A percentile compares a stretch with the other conserved stretches of the same genome.
phyloP scores from a whole-genome alignment of 2,329 filamentous ascomycete species.

The Monilinia polystroma region DNA sequence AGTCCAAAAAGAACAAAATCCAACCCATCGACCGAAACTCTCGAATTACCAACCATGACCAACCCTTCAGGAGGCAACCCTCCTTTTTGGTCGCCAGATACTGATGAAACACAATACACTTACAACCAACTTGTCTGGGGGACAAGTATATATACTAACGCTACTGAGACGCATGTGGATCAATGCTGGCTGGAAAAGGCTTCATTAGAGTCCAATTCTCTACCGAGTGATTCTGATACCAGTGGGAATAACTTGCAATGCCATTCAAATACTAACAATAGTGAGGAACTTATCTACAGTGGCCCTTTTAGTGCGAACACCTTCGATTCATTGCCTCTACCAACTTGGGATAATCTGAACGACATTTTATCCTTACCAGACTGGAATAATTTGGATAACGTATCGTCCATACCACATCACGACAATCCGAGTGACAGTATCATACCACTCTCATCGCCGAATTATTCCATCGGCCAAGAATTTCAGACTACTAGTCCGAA shows the following conservation, averaged over 20 bases:
- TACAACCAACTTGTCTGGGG: background rate
- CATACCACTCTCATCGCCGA: background rate
- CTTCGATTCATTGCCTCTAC: background rate
- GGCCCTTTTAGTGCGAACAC: background rate
- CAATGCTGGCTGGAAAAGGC: background rate
- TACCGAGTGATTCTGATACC: background rate
- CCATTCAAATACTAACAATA: background rate
- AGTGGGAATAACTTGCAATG: background rate
- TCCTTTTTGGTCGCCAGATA: background rate
- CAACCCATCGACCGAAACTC: conserved; percentile 3
- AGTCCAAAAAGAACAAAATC: conserved; percentile 8
- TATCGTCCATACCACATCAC: background rate
- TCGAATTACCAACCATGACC: conserved; percentile 10
- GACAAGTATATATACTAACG: background rate
- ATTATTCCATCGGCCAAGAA: background rate
- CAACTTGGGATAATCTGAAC: background rate
- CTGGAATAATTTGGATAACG: background rate
- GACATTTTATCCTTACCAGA: background rate
- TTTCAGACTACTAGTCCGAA: background rate
- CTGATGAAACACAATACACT: background rate
- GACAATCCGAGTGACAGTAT: background rate
- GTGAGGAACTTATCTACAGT: background rate
- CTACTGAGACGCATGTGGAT: background rate
- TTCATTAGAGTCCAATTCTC: background rate
- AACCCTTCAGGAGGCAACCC: background rate